Base-by-base conservation (phyloP, 495 filamentous ascomycete species). In the Annulohypoxylon nitens region DNA sequence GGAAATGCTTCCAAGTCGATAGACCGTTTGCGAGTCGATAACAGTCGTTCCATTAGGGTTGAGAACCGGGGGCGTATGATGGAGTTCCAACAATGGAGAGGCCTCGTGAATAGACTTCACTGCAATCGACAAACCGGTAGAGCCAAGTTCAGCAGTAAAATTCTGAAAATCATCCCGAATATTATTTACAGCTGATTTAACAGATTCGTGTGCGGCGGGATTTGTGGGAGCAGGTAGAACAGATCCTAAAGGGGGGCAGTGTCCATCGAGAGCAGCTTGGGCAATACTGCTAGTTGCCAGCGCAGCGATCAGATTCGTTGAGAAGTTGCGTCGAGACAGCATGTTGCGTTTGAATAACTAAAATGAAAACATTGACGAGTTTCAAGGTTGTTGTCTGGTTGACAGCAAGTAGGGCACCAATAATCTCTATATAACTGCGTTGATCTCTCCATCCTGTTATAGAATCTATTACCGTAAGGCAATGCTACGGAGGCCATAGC, bases 1-100 rank as follows among this genome's bases (percentile, higher is more conserved):
- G 0, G 85, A 84, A 34, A 87, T 75, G 61, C 86, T 88, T 8
- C 83, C 87, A 8, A 88, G 70, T 10, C 83, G 81, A 69, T 86
- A 88, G 18, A 89, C 80, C 3, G 81, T 85, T 55, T 87, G 72
- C 6, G 73, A 80, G 69, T 85, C 80, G 18, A 88, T 81, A 20
- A 18, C 39, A 1, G 65, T 50, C 0, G 72, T 76, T 41, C 80
- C 78, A 26, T 73, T 76, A 2, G 71, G 60, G 39, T 78, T 76
- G 4, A 64, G 72, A 9, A 67, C 50, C 0, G 75, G 58, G 2
- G 81, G 81, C 8, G 80, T 83, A 69, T 76, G 75, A 55, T 77
- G 69, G 34, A 78, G 76, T 43, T 81, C 74, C 5, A 82, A 59
- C 6, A 83, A 63, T 8, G 73, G 72, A 8, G 48, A 51, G 5